Evolutionary conservation across 2,329 filamentous ascomycete species (phyloP).

Genomic region (Chaetomiaceae sp.): DNA sequence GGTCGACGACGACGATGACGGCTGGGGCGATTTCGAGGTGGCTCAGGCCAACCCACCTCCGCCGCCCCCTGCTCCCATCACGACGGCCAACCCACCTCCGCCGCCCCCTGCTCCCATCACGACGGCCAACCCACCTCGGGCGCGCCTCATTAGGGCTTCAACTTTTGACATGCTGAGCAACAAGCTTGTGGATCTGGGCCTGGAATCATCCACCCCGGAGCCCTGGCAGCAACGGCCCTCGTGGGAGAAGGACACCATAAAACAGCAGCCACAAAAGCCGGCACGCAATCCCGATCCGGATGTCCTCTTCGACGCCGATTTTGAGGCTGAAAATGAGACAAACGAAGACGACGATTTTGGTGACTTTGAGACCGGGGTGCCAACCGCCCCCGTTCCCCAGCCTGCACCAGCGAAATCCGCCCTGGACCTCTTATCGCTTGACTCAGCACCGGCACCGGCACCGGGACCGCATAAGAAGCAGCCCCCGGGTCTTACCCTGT

Average conservation of each 20-base stretch:
- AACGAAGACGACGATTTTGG: constrained; percentile 40
- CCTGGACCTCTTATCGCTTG: constrained; percentile 18
- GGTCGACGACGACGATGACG: constrained; percentile 52
- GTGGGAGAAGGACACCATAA: constrained; percentile 14
- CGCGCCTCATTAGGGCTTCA: constrained; percentile 41
- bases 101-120: constrained; percentile 17
- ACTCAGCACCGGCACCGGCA: not conserved
- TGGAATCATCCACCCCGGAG: constrained; percentile 20
- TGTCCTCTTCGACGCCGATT: constrained; percentile 64
- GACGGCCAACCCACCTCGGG: constrained; percentile 19
- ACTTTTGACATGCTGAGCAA: constrained; percentile 53
- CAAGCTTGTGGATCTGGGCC: constrained; percentile 41
- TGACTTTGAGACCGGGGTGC: constrained; percentile 29
- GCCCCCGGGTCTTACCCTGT: constrained; percentile 29
- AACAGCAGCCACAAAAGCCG: constrained; percentile 19
- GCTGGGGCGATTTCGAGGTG: constrained; percentile 64
- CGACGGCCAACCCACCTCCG: too few relatives aligned
- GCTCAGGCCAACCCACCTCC: constrained; percentile 32
- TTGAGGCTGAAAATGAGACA: constrained; percentile 37
- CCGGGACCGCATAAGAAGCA: constrained; percentile 20
- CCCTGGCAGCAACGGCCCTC: constrained; percentile 20
- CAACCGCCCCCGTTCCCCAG: constrained; percentile 4
- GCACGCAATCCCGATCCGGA: constrained; percentile 39
- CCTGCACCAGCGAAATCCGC: constrained; percentile 13
- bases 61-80: constrained; percentile 17